Conservation (phyloP, 345 rosid genomes). For the Euphorbia lathyris region DNA sequence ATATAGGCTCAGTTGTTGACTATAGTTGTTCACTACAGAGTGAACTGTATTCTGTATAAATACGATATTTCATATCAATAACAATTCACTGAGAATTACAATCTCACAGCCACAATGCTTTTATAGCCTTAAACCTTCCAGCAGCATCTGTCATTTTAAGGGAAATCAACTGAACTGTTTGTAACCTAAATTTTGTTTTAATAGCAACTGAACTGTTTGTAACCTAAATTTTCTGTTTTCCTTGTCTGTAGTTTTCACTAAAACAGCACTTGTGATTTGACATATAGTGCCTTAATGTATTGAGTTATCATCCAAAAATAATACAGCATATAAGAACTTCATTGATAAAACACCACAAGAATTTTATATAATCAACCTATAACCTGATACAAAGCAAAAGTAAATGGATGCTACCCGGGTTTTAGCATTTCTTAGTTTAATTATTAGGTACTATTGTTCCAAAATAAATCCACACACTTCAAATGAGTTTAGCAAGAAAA, state of each 20-base stretch:
- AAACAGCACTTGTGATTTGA: background rate
- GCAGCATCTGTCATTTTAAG: slow-evolving; percentile 52
- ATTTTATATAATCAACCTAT: background rate
- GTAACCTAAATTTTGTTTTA: background rate
- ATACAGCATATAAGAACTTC: no score
- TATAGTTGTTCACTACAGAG: no score
- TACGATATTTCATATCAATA: no score
- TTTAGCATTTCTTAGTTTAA: background rate
- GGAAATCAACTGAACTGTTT: no score
- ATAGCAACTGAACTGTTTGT: no score
- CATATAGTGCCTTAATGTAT: background rate
- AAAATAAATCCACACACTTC: background rate
- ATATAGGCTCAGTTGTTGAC: no score
- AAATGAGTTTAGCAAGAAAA: background rate
- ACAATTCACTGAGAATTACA: no score
- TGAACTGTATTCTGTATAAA: no score
- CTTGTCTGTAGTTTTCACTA: background rate
- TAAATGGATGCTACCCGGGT: background rate
- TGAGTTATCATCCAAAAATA: background rate
- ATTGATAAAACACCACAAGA: no score
- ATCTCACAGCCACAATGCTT: no score
- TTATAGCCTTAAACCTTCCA: slow-evolving; percentile 68
- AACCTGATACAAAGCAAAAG: background rate
- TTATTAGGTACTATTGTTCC: background rate
- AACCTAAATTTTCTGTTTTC: background rate